Evolutionary conservation across 345 rosid genomes (phyloP).

Genomic region (Sisymbrium irio): DNA sequence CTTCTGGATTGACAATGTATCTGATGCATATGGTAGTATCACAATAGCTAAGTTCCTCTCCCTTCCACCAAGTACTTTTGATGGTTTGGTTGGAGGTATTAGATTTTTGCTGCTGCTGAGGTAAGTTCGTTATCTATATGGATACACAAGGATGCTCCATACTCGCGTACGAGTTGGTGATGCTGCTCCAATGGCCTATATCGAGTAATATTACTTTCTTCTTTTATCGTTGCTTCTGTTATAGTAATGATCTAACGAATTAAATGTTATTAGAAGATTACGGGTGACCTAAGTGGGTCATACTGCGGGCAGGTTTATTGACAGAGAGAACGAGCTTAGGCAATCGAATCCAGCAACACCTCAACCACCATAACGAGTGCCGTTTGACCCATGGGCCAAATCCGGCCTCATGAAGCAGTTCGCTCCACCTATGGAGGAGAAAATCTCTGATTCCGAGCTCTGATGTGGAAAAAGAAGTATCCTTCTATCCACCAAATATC

Average conservation of each 20-base stretch:
- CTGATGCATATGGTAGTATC: not conserved
- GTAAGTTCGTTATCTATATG: constrained; percentile 35
- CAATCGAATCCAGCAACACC: constrained; percentile 74
- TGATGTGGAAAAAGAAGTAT: constrained; percentile 13
- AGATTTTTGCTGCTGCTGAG: not conserved
- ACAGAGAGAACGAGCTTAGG: constrained; percentile 85
- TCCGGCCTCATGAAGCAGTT: constrained; percentile 60
- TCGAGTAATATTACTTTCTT: constrained; percentile 49
- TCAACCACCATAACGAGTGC: constrained; percentile 59
- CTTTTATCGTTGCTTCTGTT: not conserved
- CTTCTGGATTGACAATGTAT: not conserved
- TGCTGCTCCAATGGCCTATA: constrained; percentile 92
- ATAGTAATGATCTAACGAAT: not conserved
- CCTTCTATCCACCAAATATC: not conserved
- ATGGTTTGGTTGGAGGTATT: not conserved
- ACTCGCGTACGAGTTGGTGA: constrained; percentile 92
- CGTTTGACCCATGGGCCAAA: constrained; percentile 80
- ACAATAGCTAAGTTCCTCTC: not conserved
- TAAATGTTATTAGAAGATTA: not conserved
- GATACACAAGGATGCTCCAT: constrained; percentile 82
- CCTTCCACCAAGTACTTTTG: not conserved
- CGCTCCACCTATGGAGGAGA: constrained; percentile 73
- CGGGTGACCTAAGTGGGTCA: not conserved
- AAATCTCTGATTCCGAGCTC: constrained; percentile 44
- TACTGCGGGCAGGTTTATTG: constrained; percentile 64